phyloP scores from a whole-genome alignment of 208 protist species.

The Porcisia hertigi region DNA sequence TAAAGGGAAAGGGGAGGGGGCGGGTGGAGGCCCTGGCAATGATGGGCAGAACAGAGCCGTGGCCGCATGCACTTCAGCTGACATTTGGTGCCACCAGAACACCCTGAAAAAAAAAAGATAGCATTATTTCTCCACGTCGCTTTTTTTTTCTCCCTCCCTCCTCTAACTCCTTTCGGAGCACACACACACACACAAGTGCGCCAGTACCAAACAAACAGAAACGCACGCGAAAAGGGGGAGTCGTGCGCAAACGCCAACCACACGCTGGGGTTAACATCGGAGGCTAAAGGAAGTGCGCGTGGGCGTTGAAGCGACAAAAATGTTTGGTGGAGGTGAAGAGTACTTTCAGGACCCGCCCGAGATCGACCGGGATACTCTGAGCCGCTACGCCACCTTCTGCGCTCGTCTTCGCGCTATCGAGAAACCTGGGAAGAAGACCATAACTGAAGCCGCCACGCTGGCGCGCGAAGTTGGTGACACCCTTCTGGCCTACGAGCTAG shows the following conservation, averaged over 20 bases:
- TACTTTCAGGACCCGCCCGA: constrained; percentile 86
- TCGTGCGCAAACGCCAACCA: not conserved
- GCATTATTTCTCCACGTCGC: not conserved
- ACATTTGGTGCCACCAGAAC: not conserved
- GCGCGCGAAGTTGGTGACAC: constrained; percentile 79
- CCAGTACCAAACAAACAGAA: not conserved
- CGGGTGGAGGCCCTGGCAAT: not conserved
- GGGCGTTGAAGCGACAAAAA: constrained; percentile 11
- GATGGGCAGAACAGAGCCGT: not conserved
- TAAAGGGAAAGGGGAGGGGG: not conserved
- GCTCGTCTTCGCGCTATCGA: constrained; percentile 64
- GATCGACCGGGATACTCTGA: constrained; percentile 81
- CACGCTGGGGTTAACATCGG: not conserved
- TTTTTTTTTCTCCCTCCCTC: not conserved
- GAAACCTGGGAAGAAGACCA: constrained; percentile 79
- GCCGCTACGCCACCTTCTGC: constrained; percentile 77
- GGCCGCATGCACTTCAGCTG: not conserved
- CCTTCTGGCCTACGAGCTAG: constrained; percentile 72
- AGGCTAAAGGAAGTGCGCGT: not conserved
- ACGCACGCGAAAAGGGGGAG: not conserved
- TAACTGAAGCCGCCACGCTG: constrained; percentile 48
- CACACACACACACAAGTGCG: not conserved
- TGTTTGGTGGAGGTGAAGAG: constrained; percentile 92
- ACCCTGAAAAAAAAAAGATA: not conserved
- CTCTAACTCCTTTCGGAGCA: not conserved